A percentile compares a stretch with the other conserved stretches of the same genome.
Conservation (phyloP, 1,284 basidiomycete genomes). For the Agroathelia rolfsii region DNA sequence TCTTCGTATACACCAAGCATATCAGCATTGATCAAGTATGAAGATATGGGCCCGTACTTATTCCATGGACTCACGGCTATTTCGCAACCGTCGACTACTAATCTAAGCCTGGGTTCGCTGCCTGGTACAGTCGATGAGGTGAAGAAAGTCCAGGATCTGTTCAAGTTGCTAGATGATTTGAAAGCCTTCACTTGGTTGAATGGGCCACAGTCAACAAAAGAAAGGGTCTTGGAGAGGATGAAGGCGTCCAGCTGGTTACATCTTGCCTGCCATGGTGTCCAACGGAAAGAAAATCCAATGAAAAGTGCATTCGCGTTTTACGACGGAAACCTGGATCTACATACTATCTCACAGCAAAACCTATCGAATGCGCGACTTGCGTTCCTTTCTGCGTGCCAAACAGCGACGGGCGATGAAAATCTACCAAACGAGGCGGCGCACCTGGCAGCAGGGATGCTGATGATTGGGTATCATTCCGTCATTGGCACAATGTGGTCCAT, state of each 20-base stretch:
- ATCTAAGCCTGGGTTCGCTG: slow-evolving; percentile 2
- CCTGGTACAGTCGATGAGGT: too few species aligned
- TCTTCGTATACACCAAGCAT: slow-evolving; percentile 20
- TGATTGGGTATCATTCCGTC: slow-evolving; percentile 11
- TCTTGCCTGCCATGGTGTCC: slow-evolving; percentile 21
- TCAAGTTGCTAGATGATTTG: too few species aligned
- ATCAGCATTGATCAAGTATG: too few species aligned
- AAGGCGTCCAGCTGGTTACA: slow-evolving; percentile 15
- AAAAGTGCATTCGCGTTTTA: slow-evolving; percentile 19
- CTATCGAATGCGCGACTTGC: too few species aligned
- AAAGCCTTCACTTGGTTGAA: slow-evolving; percentile 3
- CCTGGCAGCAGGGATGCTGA: slow-evolving; percentile 12
- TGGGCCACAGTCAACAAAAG: slow-evolving; percentile 12
- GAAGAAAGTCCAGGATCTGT: too few species aligned
- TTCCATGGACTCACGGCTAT: too few species aligned
- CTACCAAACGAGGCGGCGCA: slow-evolving; percentile 12
- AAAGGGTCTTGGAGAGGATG: slow-evolving; percentile 13
- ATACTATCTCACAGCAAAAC: too few species aligned
- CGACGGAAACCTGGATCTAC: too few species aligned
- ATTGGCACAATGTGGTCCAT: slow-evolving; percentile 14
- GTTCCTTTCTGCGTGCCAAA: slow-evolving; percentile 18
- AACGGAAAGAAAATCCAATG: slow-evolving; percentile 13
- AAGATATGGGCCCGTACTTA: too few species aligned
- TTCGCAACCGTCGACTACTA: too few species aligned
- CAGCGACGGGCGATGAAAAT: slow-evolving; percentile 9